Evolutionary conservation across 192 early-diverging fungal species (phyloP).

Genomic region (Backusella mclennaniae): DNA sequence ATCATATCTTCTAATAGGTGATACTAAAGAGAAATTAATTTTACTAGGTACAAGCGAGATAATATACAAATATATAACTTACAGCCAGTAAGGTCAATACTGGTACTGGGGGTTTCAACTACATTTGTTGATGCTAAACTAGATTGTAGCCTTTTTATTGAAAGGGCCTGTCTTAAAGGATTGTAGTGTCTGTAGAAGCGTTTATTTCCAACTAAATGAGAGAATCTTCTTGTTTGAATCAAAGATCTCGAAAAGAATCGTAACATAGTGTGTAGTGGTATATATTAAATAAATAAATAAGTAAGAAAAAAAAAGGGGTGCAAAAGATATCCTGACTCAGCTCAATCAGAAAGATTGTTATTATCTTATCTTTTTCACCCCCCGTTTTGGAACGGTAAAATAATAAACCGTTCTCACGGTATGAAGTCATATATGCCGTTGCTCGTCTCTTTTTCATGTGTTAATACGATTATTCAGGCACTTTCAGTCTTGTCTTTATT

Average conservation of each 20-base stretch:
- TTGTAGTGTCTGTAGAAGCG: background rate
- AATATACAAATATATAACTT: background rate
- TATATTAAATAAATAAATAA: background rate
- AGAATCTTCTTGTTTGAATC: background rate
- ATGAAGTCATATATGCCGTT: background rate
- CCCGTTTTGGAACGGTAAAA: constrained; percentile 6
- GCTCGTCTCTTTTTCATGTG: too few relatives aligned
- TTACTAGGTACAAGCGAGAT: background rate
- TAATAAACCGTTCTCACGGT: background rate
- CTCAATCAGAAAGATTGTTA: background rate
- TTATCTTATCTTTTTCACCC: constrained; percentile 7
- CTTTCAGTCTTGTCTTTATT: too few relatives aligned
- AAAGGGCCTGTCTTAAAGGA: background rate
- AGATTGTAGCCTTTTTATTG: background rate
- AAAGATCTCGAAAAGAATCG: constrained; percentile 9
- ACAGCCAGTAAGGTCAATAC: background rate
- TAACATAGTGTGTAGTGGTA: background rate
- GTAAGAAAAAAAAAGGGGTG: background rate
- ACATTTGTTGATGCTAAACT: background rate
- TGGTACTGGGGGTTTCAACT: background rate
- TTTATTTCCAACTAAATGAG: background rate
- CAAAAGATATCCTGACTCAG: background rate
- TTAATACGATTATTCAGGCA: too few relatives aligned
- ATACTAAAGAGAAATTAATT: background rate
- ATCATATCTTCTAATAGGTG: constrained; percentile 6